Evolutionary conservation across 2,329 filamentous ascomycete genomes (phyloP).

Genomic region (Fusarium citri): DNA sequence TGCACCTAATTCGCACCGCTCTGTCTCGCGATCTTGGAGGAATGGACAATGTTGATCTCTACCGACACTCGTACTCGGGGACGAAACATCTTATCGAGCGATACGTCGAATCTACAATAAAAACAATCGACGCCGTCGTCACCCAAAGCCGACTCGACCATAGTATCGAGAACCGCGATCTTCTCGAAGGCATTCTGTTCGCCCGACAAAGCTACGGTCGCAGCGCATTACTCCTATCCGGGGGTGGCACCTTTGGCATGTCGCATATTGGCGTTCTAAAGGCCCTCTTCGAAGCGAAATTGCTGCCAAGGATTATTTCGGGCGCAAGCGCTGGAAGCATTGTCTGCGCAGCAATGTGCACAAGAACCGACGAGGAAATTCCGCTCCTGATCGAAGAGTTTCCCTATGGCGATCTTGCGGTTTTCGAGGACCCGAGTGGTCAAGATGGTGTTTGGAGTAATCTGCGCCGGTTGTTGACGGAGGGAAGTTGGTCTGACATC

Average conservation of each 20-base stretch:
- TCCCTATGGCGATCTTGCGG: constrained; percentile 81
- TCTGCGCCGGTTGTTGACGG: constrained; percentile 78
- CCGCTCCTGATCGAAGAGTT: constrained; percentile 76
- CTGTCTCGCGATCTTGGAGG: constrained; percentile 84
- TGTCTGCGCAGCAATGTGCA: constrained; percentile 83
- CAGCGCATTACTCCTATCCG: constrained; percentile 84
- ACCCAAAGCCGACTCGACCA: constrained; percentile 66
- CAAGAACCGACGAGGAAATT: constrained; percentile 81
- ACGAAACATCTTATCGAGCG: constrained; percentile 89
- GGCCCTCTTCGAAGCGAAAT: constrained; percentile 76
- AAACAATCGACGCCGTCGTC: constrained; percentile 78
- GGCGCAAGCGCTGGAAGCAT: constrained; percentile 90
- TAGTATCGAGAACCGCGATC: constrained; percentile 67
- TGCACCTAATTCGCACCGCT: constrained; percentile 82
- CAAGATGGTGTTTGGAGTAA: constrained; percentile 75
- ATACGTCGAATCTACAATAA: constrained; percentile 83
- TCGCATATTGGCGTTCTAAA: constrained; percentile 91
- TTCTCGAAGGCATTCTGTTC: constrained; percentile 76
- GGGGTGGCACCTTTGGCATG: constrained; percentile 92
- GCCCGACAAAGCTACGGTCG: constrained; percentile 86
- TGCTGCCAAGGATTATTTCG: constrained; percentile 87
- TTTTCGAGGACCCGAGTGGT: constrained; percentile 75
- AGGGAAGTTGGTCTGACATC: constrained; percentile 87
- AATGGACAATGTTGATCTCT: constrained; percentile 86
- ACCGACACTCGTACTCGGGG: constrained; percentile 85